These are phyloP conservation scores for Xylaria sp. DNA, from an alignment of 495 filamentous ascomycete genomes.

Conservation along the genomic window DNA sequence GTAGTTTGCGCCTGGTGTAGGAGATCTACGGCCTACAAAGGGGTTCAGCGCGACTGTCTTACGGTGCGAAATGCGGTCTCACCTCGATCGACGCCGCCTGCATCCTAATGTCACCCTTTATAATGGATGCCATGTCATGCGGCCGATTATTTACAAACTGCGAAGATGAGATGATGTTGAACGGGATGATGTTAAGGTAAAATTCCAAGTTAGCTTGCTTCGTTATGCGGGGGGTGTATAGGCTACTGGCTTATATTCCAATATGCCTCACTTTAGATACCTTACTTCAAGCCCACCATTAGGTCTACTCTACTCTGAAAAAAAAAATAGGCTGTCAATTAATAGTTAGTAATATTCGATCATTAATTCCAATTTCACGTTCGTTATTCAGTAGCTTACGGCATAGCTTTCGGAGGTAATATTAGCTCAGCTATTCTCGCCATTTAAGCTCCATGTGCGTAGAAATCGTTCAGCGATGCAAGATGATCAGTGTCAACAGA, in stretches of 20 bases:
- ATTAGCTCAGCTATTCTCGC: not conserved
- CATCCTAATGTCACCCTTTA: slow-evolving; percentile 2
- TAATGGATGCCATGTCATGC: slow-evolving; percentile 2
- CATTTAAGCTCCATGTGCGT: not conserved
- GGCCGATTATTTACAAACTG: not conserved
- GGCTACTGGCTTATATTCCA: not conserved
- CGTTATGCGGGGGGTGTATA: slow-evolving; percentile 6
- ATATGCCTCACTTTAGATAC: not conserved
- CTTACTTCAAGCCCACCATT: not conserved
- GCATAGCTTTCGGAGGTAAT: not conserved
- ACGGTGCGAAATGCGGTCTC: not conserved
- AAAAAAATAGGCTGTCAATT: not conserved
- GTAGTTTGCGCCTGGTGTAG: slow-evolving; percentile 17
- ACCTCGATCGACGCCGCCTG: slow-evolving; percentile 10
- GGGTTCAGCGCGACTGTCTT: slow-evolving; percentile 6
- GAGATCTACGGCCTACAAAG: slow-evolving; percentile 23
- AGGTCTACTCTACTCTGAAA: not conserved
- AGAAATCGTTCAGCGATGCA: not conserved
- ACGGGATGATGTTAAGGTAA: not conserved
- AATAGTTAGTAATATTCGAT: not conserved
- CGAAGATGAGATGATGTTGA: not conserved
- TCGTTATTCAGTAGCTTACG: not conserved
- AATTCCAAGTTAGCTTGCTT: not conserved
- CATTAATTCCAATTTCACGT: not conserved
- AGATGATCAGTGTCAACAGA: no score